These are phyloP conservation scores for Leptomonas pyrrhocoris DNA, from an alignment of 208 protist genomes.

Conservation along the genomic window DNA sequence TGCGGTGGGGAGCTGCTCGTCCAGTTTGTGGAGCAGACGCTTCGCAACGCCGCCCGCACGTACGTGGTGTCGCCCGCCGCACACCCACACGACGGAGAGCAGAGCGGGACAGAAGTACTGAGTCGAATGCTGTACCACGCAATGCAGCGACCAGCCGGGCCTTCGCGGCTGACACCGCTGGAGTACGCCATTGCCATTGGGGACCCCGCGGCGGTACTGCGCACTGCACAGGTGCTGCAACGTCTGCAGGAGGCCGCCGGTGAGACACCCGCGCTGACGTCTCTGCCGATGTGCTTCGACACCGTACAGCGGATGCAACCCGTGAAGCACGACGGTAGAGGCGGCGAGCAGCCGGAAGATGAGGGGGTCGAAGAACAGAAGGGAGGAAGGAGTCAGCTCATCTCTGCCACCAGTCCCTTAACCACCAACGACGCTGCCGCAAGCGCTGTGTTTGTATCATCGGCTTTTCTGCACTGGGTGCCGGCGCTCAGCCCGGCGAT, in stretches of 20 bases:
- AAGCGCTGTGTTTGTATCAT: conserved; percentile 33
- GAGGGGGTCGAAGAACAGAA: background rate
- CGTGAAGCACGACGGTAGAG: background rate
- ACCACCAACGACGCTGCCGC: background rate
- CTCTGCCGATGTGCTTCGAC: conserved; percentile 4
- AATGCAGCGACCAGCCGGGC: conserved; percentile 49
- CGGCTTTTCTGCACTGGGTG: conserved; percentile 52
- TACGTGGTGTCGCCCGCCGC: background rate
- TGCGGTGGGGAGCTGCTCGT: conserved; percentile 52
- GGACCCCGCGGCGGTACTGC: conserved; percentile 58
- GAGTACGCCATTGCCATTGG: conserved; percentile 73
- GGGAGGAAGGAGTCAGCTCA: background rate
- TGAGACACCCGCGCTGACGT: background rate
- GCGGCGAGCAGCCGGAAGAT: background rate
- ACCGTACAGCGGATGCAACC: conserved; percentile 3
- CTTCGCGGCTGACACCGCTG: conserved; percentile 60
- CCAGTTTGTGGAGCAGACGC: conserved; percentile 46
- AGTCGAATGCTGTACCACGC: conserved; percentile 41
- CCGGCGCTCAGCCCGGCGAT: conserved; percentile 67
- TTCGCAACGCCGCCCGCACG: conserved; percentile 21
- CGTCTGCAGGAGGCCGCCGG: conserved; percentile 41
- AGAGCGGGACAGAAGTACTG: conserved; percentile 26
- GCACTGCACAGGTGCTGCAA: conserved; percentile 61
- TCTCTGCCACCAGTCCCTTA: background rate
- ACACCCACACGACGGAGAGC: conserved; percentile 1